phyloP scores from a whole-genome alignment of 2,329 filamentous ascomycete species.

The Botryosphaeria dothidea region DNA sequence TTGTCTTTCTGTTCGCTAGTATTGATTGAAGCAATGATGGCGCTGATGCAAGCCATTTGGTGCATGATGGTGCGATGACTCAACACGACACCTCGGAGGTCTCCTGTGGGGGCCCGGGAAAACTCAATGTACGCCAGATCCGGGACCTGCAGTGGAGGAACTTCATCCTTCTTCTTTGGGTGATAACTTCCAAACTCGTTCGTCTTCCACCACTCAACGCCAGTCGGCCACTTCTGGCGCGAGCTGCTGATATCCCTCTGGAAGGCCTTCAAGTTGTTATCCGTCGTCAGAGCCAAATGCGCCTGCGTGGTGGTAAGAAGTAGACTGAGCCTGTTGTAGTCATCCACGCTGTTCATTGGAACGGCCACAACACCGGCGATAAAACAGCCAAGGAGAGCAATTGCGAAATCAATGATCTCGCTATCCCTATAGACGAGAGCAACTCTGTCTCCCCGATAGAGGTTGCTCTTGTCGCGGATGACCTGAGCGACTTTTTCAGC shows the following conservation, averaged over 20 bases:
- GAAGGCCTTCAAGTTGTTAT: conserved; percentile 97
- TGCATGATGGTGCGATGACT: conserved; percentile 99
- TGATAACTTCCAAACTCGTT: conserved; percentile 98
- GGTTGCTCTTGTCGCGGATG: conserved; percentile 94
- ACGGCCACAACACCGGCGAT: conserved; percentile 98
- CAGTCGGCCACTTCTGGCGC: conserved; percentile 94
- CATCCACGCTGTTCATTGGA: conserved; percentile 95
- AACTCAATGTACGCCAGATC: conserved; percentile 99
- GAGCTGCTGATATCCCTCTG: conserved; percentile 94
- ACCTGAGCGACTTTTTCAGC: conserved; percentile 99
- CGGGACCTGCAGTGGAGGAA: conserved; percentile 80
- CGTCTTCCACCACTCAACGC: conserved; percentile 99
- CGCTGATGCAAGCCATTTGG: conserved; percentile 94
- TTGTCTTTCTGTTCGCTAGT: conserved; percentile 62
- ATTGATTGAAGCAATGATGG: conserved; percentile 78
- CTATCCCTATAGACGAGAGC: conserved; percentile 93
- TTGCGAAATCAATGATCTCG: conserved; percentile 96
- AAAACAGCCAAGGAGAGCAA: conserved; percentile 92
- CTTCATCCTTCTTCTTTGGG: conserved; percentile 85
- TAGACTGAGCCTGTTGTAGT: conserved; percentile 90
- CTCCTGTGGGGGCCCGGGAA: conserved; percentile 90
- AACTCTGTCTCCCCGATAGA: conserved; percentile 93
- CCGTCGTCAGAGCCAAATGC: conserved; percentile 92
- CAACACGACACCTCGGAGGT: conserved; percentile 89
- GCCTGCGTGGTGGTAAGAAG: conserved; percentile 96